Percentiles rank a stretch among this genome's conserved stretches.
These are phyloP conservation scores for Xylariaceae sp. DNA, from an alignment of 2,329 filamentous ascomycete species.

Conservation along the genomic window DNA sequence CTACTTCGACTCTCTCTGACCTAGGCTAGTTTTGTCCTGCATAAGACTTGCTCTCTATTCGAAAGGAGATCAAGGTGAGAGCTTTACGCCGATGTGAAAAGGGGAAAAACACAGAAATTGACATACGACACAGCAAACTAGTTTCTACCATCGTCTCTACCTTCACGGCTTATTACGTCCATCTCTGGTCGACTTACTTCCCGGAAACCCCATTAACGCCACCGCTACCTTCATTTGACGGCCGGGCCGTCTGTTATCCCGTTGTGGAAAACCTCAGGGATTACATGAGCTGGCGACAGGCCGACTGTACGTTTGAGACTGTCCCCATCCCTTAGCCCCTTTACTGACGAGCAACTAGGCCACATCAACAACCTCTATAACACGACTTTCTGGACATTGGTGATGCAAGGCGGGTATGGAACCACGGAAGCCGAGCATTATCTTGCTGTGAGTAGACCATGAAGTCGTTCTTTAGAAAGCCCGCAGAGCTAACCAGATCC, in stretches of 20 bases:
- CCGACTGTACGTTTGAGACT: slow-evolving; percentile 64
- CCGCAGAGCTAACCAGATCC: slow-evolving; percentile 19
- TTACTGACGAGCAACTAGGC: slow-evolving; percentile 45
- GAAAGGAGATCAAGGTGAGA: slow-evolving; percentile 72
- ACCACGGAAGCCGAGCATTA: slow-evolving; percentile 74
- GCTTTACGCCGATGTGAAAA: background rate
- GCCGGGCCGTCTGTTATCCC: slow-evolving; percentile 85
- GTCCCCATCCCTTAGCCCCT: too few species aligned
- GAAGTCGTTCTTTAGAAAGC: background rate
- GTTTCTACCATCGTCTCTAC: slow-evolving; percentile 87
- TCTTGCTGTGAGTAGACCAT: slow-evolving; percentile 56
- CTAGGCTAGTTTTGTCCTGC: slow-evolving; percentile 70
- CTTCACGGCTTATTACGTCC: slow-evolving; percentile 86
- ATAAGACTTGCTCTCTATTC: slow-evolving; percentile 76
- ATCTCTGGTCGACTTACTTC: slow-evolving; percentile 74
- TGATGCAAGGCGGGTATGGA: slow-evolving; percentile 70
- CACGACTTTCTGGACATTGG: slow-evolving; percentile 89
- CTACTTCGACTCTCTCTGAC: slow-evolving; percentile 14
- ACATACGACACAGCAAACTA: slow-evolving; percentile 61
- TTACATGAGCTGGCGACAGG: slow-evolving; percentile 96
- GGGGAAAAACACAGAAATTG: background rate
- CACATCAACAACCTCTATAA: slow-evolving; percentile 99
- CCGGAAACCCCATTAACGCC: slow-evolving; percentile 62
- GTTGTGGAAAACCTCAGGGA: slow-evolving; percentile 76
- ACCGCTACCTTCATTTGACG: slow-evolving; percentile 86